Percentiles rank a stretch among this genome's conserved stretches.
These are phyloP conservation scores for Earliella scabrosa DNA, from an alignment of 1,284 basidiomycete species.

Conservation along the genomic window DNA sequence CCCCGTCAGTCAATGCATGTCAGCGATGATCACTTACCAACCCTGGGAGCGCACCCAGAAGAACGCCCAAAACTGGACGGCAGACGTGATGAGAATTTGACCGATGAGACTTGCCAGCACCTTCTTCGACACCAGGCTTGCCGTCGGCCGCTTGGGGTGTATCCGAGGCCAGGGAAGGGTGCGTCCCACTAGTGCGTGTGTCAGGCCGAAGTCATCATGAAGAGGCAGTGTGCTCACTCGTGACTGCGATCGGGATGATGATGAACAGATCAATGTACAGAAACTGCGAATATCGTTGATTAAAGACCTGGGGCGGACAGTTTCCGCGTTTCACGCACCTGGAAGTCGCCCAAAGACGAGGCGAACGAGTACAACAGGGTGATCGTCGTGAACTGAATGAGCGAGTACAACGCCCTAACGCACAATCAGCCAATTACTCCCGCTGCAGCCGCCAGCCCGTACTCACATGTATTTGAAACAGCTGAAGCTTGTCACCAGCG, in stretches of 20 bases:
- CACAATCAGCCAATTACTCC: slow-evolving; percentile 6
- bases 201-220: slow-evolving; percentile 16
- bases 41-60: slow-evolving; percentile 85
- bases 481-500: slow-evolving; percentile 96
- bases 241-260: slow-evolving; percentile 95
- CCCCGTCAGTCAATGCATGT: neutral
- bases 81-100: slow-evolving; percentile 88
- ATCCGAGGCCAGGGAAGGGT: slow-evolving; percentile 90
- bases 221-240: slow-evolving; percentile 64
- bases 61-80: slow-evolving; percentile 87
- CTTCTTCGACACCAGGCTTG: slow-evolving; percentile 95
- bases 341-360: slow-evolving; percentile 95
- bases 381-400: slow-evolving; percentile 89
- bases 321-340: slow-evolving; percentile 50
- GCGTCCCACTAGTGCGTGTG: slow-evolving; percentile 78
- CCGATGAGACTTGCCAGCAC: slow-evolving; percentile 94
- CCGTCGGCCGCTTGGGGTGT: slow-evolving; percentile 91
- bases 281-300: slow-evolving; percentile 59
- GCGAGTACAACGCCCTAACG: slow-evolving; percentile 84
- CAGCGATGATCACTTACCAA: slow-evolving; percentile 59
- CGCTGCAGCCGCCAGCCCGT: neutral
- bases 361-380: slow-evolving; percentile 96
- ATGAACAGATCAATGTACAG: slow-evolving; percentile 98
- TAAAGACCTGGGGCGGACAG: slow-evolving; percentile 2
- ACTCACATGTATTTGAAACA: slow-evolving; percentile 99